Evolutionary conservation across 495 filamentous ascomycete genomes (phyloP).

Genomic region (Penicillium diatomitis): DNA sequence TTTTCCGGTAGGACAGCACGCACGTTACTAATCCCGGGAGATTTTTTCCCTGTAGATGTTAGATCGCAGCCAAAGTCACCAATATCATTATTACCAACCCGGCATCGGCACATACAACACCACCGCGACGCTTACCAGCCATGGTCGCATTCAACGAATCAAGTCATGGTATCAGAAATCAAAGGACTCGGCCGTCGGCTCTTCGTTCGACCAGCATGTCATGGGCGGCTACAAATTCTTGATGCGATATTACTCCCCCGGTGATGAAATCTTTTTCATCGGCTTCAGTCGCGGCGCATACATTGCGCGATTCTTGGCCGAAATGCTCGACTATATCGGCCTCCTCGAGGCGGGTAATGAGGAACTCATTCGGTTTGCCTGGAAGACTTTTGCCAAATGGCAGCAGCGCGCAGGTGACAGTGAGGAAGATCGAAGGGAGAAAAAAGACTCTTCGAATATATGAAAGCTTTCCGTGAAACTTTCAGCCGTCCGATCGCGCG

Average conservation of each 20-base stretch:
- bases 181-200: slow-evolving; percentile 77
- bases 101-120: slow-evolving; percentile 81
- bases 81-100: slow-evolving; percentile 43
- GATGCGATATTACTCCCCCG: slow-evolving; percentile 75
- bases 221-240: slow-evolving; percentile 81
- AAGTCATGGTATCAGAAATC: slow-evolving; percentile 73
- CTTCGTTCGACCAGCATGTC: slow-evolving; percentile 75
- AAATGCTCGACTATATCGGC: slow-evolving; percentile 81
- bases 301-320: slow-evolving; percentile 74
- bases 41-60: slow-evolving; percentile 29
- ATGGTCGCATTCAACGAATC: slow-evolving; percentile 51
- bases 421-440: slow-evolving; percentile 47
- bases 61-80: slow-evolving; percentile 43
- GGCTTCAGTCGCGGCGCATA: slow-evolving; percentile 85
- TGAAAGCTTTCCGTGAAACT: slow-evolving; percentile 78
- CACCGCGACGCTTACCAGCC: slow-evolving; percentile 57
- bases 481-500: slow-evolving; percentile 70
- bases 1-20: no score
- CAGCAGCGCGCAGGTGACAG: slow-evolving; percentile 55
- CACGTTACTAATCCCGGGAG: no score
- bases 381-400: slow-evolving; percentile 85
- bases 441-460: slow-evolving; percentile 63
- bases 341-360: slow-evolving; percentile 78
- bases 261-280: slow-evolving; percentile 74
- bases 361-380: slow-evolving; percentile 75